phyloP scores from a whole-genome alignment of 371 early-diverging fungal genomes.

The Actinomortierella wolfii region DNA sequence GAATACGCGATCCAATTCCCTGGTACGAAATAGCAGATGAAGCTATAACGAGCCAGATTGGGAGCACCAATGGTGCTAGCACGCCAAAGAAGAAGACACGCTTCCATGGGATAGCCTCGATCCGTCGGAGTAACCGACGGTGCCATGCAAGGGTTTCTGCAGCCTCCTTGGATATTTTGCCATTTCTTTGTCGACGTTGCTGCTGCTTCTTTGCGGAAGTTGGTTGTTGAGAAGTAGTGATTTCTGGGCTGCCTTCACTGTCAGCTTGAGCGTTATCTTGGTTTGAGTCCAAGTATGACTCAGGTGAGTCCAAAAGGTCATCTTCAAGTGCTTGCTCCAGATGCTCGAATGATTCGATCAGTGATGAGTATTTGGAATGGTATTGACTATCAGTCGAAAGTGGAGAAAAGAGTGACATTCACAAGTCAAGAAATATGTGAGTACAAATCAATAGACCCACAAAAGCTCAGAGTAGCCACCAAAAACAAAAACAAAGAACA shows the following conservation, averaged over 20 bases:
- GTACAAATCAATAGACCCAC: background rate
- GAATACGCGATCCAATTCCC: conserved; percentile 23
- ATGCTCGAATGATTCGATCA: conserved; percentile 40
- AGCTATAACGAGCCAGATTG: conserved; percentile 32
- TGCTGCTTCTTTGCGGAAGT: background rate
- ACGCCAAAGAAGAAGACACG: conserved; percentile 22
- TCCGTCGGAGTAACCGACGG: too few species aligned
- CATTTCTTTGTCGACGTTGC: too few species aligned
- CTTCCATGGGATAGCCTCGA: conserved; percentile 29
- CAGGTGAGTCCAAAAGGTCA: too few species aligned
- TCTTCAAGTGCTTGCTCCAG: background rate
- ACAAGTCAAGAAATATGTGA: background rate
- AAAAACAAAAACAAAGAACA: conserved; percentile 16
- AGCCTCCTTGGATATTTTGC: too few species aligned
- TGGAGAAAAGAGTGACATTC: too few species aligned
- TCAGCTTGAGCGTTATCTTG: too few species aligned
- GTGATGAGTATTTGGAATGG: conserved; percentile 21
- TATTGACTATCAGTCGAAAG: conserved; percentile 16
- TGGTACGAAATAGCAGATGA: conserved; percentile 28
- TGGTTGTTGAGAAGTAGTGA: too few species aligned
- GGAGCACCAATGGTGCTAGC: conserved; percentile 28
- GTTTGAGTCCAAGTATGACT: too few species aligned
- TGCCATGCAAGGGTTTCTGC: too few species aligned
- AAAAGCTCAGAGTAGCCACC: background rate
- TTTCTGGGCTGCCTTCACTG: too few species aligned